Percentiles rank a stretch among this genome's conserved stretches.
Evolutionary conservation across 179 eudicot species (phyloP).

Genomic region (Silene noctiflora): DNA sequence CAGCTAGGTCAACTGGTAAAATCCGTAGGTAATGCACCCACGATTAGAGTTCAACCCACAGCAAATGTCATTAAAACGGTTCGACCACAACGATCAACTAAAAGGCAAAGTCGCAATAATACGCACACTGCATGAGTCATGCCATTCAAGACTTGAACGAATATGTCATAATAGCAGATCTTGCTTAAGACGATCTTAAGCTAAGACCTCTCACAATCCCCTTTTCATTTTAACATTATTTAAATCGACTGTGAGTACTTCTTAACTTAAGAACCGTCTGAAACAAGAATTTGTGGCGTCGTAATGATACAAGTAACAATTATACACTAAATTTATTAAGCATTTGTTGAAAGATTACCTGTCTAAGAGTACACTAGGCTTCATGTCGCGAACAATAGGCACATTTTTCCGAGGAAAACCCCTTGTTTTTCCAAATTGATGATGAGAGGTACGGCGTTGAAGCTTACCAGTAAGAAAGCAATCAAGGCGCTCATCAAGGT

Average conservation of each 20-base stretch:
- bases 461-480: slow-evolving; percentile 83
- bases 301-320: neutral
- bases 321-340: neutral
- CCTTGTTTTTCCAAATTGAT: neutral
- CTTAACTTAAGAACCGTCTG: too few species aligned
- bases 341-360: slow-evolving; percentile 18
- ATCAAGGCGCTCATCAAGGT: slow-evolving; percentile 79
- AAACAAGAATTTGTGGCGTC: too few species aligned
- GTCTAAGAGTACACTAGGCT: slow-evolving; percentile 71
- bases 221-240: too few species aligned
- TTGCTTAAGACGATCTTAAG: too few species aligned
- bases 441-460: slow-evolving; percentile 39
- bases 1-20: too few species aligned
- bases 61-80: too few species aligned
- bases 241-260: too few species aligned
- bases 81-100: neutral
- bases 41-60: too few species aligned
- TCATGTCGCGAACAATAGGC: slow-evolving; percentile 62
- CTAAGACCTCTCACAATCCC: too few species aligned
- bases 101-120: neutral
- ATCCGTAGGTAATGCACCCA: too few species aligned
- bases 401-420: slow-evolving; percentile 26
- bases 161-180: too few species aligned
- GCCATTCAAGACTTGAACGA: neutral
- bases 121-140: neutral